Evolutionary conservation across 495 filamentous ascomycete genomes (phyloP).

Genomic region (Tuber calosporum): DNA sequence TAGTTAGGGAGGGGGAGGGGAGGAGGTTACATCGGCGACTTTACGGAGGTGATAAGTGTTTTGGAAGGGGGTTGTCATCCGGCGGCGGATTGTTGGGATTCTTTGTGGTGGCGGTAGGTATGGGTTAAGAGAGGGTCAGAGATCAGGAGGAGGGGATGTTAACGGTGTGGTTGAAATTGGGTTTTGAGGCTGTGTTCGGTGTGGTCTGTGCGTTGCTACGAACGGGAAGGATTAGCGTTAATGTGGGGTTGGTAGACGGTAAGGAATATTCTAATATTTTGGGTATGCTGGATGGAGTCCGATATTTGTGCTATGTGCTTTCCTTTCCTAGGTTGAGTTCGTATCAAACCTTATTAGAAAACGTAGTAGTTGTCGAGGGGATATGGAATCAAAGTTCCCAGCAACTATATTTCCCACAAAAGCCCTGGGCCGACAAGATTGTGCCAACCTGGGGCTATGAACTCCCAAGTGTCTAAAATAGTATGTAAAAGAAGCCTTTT

Average conservation of each 20-base stretch:
- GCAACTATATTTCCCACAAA: not conserved
- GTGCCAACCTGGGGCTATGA: not conserved
- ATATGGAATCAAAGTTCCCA: not conserved
- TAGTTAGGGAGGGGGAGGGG: slow-evolving; percentile 26
- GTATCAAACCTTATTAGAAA: not conserved
- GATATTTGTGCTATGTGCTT: not conserved
- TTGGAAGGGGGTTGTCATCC: slow-evolving; percentile 52
- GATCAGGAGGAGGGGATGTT: not conserved
- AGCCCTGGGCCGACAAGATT: not conserved
- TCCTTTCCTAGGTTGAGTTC: not conserved
- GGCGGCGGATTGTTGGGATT: not conserved
- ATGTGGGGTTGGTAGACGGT: not conserved
- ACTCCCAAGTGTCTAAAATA: not conserved
- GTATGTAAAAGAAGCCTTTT: not conserved
- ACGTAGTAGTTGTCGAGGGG: not conserved
- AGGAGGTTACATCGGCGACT: slow-evolving; percentile 69
- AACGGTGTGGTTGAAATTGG: not conserved
- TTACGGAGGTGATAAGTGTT: slow-evolving; percentile 83
- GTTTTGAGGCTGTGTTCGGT: not conserved
- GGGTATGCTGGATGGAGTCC: not conserved
- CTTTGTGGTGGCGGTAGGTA: not conserved
- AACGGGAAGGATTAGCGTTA: not conserved
- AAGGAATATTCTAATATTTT: not conserved
- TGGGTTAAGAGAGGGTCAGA: not conserved
- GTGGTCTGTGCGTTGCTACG: not conserved